These are phyloP conservation scores for Pseudogymnoascus sp. DNA, from an alignment of 2,329 filamentous ascomycete genomes.

Conservation along the genomic window DNA sequence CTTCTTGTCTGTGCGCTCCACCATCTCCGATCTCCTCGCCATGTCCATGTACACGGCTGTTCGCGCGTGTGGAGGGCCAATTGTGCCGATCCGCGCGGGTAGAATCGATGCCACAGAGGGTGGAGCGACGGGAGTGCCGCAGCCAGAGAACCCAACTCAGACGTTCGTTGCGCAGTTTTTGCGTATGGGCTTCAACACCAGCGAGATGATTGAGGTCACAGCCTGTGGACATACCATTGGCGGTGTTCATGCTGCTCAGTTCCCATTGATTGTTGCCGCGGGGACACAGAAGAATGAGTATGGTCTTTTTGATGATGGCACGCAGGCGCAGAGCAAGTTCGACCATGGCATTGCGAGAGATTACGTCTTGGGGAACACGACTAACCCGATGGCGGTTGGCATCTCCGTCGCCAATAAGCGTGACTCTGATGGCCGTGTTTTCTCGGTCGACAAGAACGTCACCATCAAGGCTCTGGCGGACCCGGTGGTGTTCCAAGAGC, in stretches of 20 bases:
- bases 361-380: conserved; percentile 47
- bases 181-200: conserved; percentile 48
- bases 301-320: conserved; percentile 41
- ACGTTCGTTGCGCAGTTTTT: conserved; percentile 49
- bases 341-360: conserved; percentile 52
- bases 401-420: conserved; percentile 38
- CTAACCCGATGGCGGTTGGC: conserved; percentile 49
- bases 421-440: conserved; percentile 51
- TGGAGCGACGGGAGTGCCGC: conserved; percentile 46
- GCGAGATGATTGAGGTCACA: conserved; percentile 53
- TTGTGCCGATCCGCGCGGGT: conserved; percentile 46
- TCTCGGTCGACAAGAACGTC: conserved; percentile 46
- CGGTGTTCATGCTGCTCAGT: conserved; percentile 48
- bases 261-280: conserved; percentile 44
- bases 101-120: conserved; percentile 45
- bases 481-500: conserved; percentile 37
- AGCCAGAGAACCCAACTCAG: conserved; percentile 46
- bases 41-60: conserved; percentile 52
- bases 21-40: conserved; percentile 52
- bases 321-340: conserved; percentile 35
- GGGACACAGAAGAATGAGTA: conserved; percentile 37
- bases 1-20: conserved; percentile 44
- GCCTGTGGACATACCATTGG: conserved; percentile 57
- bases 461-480: conserved; percentile 45
- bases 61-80: conserved; percentile 51